Percentiles rank a stretch among this genome's conserved stretches.
Conservation (phyloP, 768 basidiomycete species). For the Neoboletus brunneissimus region DNA sequence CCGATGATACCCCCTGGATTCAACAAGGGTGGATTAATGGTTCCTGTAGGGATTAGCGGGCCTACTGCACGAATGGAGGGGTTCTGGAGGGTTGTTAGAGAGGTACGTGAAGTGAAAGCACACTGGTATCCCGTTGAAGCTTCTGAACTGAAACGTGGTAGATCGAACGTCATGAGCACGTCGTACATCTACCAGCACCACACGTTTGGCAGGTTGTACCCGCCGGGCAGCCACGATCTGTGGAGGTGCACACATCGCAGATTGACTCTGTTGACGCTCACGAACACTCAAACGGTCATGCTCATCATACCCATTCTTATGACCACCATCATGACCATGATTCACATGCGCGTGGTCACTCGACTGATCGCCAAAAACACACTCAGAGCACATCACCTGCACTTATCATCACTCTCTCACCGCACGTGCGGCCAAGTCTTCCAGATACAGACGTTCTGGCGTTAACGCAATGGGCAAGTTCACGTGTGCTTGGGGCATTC, state of each 20-base stretch:
- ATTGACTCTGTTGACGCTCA: background rate
- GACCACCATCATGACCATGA: conserved; percentile 13
- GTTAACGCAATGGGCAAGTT: conserved; percentile 76
- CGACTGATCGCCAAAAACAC: conserved; percentile 4
- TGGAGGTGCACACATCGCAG: background rate
- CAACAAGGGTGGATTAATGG: conserved; percentile 13
- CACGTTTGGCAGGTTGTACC: conserved; percentile 87
- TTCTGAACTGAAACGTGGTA: conserved; percentile 26
- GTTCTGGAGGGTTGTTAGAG: conserved; percentile 77
- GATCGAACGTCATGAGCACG: conserved; percentile 83
- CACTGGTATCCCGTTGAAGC: background rate
- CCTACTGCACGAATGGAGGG: conserved; percentile 71
- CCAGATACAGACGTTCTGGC: conserved; percentile 68
- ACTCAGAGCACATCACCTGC: conserved; percentile 27
- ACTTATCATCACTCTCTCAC: conserved; percentile 77
- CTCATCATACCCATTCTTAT: conserved; percentile 4
- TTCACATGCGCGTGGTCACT: background rate
- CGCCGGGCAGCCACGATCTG: conserved; percentile 23
- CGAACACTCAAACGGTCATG: conserved; percentile 9
- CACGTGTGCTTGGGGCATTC: conserved; percentile 57
- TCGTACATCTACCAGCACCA: conserved; percentile 78
- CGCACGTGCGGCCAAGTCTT: conserved; percentile 67
- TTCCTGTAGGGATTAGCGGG: conserved; percentile 2
- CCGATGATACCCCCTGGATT: conserved; percentile 22
- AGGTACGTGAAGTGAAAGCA: conserved; percentile 46